A percentile compares a stretch with the other conserved stretches of the same genome.
These are phyloP conservation scores for Trichophyton schoenleinii DNA, from an alignment of 2,329 filamentous ascomycete species.

Conservation along the genomic window DNA sequence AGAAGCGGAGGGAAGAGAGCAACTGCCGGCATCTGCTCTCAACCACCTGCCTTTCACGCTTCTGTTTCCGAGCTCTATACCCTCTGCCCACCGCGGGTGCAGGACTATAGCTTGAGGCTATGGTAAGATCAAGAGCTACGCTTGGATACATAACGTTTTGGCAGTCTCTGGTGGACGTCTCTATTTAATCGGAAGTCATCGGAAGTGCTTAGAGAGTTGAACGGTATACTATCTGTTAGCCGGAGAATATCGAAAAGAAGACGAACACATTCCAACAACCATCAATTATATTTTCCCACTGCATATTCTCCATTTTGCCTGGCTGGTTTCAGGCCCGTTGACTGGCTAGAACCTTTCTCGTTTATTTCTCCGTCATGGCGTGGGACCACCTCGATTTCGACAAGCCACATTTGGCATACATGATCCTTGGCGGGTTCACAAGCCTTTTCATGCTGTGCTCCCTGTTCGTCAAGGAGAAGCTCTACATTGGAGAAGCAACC, in stretches of 20 bases:
- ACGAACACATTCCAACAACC: background rate
- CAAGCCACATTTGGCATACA: constrained; percentile 92
- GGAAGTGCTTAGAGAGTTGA: background rate
- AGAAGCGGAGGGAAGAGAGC: background rate
- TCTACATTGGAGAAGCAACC: constrained; percentile 97
- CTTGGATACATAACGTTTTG: background rate
- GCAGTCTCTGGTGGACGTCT: background rate
- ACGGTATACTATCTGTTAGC: background rate
- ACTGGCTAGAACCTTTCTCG: background rate
- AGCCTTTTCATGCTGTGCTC: constrained; percentile 97
- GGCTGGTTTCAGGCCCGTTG: background rate
- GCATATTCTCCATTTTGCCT: background rate
- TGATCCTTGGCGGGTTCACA: constrained; percentile 95
- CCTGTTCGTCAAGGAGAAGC: constrained; percentile 91
- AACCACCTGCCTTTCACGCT: background rate
- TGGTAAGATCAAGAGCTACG: background rate
- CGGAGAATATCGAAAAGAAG: background rate
- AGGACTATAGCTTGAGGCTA: background rate
- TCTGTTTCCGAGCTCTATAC: background rate
- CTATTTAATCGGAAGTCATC: background rate
- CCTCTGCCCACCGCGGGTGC: background rate
- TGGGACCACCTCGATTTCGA: constrained; percentile 55
- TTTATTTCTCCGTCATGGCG: constrained; percentile 28
- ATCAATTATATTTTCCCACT: background rate
- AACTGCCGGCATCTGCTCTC: background rate